Base-by-base conservation (phyloP, 495 filamentous ascomycete genomes). In the Neurospora sp. region DNA sequence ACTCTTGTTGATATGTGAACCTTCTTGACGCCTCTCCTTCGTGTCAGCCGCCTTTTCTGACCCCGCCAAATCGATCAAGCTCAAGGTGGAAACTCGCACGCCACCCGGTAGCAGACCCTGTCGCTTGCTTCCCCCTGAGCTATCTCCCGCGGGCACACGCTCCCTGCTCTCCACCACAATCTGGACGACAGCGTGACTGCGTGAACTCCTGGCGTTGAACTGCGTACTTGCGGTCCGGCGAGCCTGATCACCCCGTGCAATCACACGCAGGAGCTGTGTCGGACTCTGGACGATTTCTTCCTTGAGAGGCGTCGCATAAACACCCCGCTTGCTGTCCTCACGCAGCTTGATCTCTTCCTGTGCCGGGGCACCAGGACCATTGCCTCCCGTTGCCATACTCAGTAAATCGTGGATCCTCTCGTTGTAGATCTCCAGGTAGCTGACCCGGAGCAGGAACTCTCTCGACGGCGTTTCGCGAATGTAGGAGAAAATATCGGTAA, bases 271-370 rank as follows among this genome's bases (percentile, higher is more conserved):
- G 48, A 99, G 88, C 78, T 99, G 96, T 1, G 95, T 98, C 15
- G 96, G 96, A 78, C 93, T 97, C 79, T 98, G 96, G 31, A 99
- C 96, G 78, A 99, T 99, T 79, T 99, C 96, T 82, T 99, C 96
- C 79, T 97, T 98, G 76, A 99, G 82, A 40, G 96, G 96, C 48
- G 90, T 97, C 4, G 96, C 96, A 84, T 98, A 98, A 5, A 99
- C 96, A 15, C 96, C 96, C 69, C 96, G 87, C 82, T 98, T 98
- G 82, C 91, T 92, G 80, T 99, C 96, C 81, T 99, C 96, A 39
- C 96, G 90, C 31, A 99, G 84, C 82, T 98, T 98, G 81, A 99
- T 98, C 77, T 99, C 96, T 77, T 98, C 96, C 74, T 86, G 87
- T 69, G 83, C 84, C 28, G 82, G 82, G 15, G 83, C 84, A 2